These are phyloP conservation scores for Fusarium multiceps DNA, from an alignment of 2,329 filamentous ascomycete genomes.

Conservation along the genomic window DNA sequence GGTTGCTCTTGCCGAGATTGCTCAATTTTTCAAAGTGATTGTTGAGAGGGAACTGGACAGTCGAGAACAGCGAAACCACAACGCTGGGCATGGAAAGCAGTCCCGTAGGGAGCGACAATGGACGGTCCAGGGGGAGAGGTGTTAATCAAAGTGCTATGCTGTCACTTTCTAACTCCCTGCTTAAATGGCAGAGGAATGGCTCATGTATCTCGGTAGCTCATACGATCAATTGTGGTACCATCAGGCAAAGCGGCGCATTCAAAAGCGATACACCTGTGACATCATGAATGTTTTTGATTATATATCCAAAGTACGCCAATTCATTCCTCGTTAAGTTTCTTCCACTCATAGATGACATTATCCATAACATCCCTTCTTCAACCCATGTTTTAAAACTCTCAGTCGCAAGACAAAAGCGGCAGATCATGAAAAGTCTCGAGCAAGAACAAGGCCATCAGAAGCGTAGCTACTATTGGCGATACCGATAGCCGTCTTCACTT, in stretches of 20 bases:
- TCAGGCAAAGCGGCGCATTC: neutral
- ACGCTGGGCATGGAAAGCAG: conserved; percentile 27
- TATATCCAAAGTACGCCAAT: conserved; percentile 6
- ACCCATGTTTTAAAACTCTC: neutral
- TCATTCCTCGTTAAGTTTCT: conserved; percentile 35
- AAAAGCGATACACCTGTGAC: neutral
- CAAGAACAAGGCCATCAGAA: neutral
- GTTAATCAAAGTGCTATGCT: neutral
- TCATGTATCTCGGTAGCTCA: neutral
- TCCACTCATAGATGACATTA: neutral
- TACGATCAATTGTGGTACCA: neutral
- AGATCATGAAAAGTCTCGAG: conserved; percentile 28
- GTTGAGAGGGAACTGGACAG: conserved; percentile 58
- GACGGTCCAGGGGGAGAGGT: conserved; percentile 8
- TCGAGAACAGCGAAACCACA: conserved; percentile 41
- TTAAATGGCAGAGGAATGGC: neutral
- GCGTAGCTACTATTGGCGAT: conserved; percentile 31
- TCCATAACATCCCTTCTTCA: conserved; percentile 2
- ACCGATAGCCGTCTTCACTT: conserved; percentile 44
- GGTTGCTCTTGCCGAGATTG: conserved; percentile 60
- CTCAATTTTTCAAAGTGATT: conserved; percentile 65
- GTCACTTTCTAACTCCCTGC: neutral
- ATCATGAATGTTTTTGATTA: neutral
- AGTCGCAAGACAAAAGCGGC: neutral
- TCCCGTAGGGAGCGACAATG: conserved; percentile 19